A percentile compares a stretch with the other conserved stretches of the same genome.
These are phyloP conservation scores for Xylariaceae sp. DNA, from an alignment of 2,329 filamentous ascomycete genomes.

Conservation along the genomic window DNA sequence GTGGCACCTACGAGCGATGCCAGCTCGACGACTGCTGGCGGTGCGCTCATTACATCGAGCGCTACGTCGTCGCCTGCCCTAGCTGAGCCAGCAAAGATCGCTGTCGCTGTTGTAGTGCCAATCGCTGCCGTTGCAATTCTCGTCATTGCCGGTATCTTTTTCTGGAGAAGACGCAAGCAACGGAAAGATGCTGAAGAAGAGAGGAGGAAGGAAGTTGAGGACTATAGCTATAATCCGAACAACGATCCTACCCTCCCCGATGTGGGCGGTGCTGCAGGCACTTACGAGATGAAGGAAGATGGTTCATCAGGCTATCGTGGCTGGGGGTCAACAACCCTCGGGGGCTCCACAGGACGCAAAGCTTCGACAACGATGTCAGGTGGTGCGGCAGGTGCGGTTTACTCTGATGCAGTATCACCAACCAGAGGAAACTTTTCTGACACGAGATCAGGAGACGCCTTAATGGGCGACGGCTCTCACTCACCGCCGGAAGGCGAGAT, in stretches of 20 bases:
- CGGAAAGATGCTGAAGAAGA: slow-evolving; percentile 84
- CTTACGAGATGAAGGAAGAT: slow-evolving; percentile 79
- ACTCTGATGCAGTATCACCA: slow-evolving; percentile 76
- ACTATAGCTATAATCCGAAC: slow-evolving; percentile 98
- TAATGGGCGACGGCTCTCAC: slow-evolving; percentile 55
- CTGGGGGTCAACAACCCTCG: slow-evolving; percentile 80
- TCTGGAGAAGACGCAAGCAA: slow-evolving; percentile 88
- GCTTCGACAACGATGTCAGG: slow-evolving; percentile 88
- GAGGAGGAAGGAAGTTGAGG: slow-evolving; percentile 92
- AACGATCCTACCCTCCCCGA: slow-evolving; percentile 77
- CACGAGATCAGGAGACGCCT: slow-evolving; percentile 67
- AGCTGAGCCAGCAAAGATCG: slow-evolving; percentile 71
- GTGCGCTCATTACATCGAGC: slow-evolving; percentile 22
- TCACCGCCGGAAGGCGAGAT: slow-evolving; percentile 74
- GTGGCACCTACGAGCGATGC: slow-evolving; percentile 9
- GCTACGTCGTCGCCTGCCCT: slow-evolving; percentile 42
- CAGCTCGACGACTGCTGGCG: slow-evolving; percentile 23
- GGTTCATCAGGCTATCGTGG: slow-evolving; percentile 82
- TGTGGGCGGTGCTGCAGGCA: slow-evolving; percentile 52
- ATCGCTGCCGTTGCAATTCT: slow-evolving; percentile 85
- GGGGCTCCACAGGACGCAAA: slow-evolving; percentile 74
- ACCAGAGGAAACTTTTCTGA: slow-evolving; percentile 68
- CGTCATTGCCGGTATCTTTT: slow-evolving; percentile 74
- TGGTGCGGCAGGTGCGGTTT: slow-evolving; percentile 63
- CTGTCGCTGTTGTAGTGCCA: slow-evolving; percentile 90